These are phyloP conservation scores for Diplotaxis tenuifolia DNA, from an alignment of 345 rosid genomes.

Conservation along the genomic window DNA sequence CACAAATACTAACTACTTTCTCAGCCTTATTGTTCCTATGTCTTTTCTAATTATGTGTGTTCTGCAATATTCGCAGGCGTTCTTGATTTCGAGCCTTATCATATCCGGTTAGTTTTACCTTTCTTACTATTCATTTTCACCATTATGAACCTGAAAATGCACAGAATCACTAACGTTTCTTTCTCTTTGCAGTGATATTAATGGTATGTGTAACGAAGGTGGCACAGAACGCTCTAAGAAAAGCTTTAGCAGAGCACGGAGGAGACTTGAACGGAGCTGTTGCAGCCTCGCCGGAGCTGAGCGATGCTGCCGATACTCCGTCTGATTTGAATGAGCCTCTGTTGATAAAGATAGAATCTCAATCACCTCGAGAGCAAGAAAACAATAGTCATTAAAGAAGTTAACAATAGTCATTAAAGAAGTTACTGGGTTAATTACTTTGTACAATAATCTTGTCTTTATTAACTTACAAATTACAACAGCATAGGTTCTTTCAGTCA, in stretches of 20 bases:
- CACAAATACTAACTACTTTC: neutral
- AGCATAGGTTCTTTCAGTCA: conserved; percentile 23
- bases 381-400: conserved; percentile 26
- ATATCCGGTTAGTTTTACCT: conserved; percentile 66
- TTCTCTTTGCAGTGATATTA: conserved; percentile 59
- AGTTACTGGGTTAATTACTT: conserved; percentile 1
- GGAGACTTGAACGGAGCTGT: conserved; percentile 45
- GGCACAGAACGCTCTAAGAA: conserved; percentile 75
- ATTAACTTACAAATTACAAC: conserved; percentile 7
- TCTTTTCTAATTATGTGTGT: conserved; percentile 1
- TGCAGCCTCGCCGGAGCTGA: conserved; percentile 44
- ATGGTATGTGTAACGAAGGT: conserved; percentile 75
- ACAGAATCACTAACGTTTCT: conserved; percentile 10
- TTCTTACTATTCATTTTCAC: neutral
- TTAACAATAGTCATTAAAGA: conserved; percentile 26
- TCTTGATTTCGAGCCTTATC: conserved; percentile 57
- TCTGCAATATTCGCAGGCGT: conserved; percentile 51
- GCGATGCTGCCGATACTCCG: conserved; percentile 40
- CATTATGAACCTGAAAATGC: neutral
- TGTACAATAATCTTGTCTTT: conserved; percentile 15
- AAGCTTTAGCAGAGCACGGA: conserved; percentile 90
- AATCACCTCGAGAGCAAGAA: conserved; percentile 21
- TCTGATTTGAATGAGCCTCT: conserved; percentile 64
- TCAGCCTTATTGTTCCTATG: neutral
- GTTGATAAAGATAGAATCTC: conserved; percentile 66